Evolutionary conservation across 2,329 filamentous ascomycete species (phyloP).

Genomic region (Harringtonia lauricola): DNA sequence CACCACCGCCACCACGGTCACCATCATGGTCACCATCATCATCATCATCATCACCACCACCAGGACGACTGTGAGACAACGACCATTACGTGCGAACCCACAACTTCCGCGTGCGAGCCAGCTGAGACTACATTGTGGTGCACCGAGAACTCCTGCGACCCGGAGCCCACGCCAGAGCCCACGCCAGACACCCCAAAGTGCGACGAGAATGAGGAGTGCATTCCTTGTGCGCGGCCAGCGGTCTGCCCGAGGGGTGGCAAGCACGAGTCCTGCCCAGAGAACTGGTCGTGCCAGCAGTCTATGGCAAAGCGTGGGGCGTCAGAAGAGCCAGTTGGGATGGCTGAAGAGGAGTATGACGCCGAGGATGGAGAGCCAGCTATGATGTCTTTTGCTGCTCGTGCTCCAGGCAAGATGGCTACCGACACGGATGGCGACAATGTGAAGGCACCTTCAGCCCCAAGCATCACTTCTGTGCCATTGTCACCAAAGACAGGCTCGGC

Average conservation of each 20-base stretch:
- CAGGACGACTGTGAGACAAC: neutral
- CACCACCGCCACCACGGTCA: neutral
- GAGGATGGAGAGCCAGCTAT: neutral
- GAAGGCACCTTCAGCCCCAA: too few relatives aligned
- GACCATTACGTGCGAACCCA: neutral
- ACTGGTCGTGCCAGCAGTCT: too few relatives aligned
- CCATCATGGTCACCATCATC: neutral
- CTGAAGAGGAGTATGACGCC: neutral
- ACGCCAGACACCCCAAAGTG: conserved; percentile 5
- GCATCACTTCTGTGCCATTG: too few relatives aligned
- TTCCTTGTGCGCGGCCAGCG: conserved; percentile 3
- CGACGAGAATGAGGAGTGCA: conserved; percentile 18
- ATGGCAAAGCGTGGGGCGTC: conserved; percentile 1
- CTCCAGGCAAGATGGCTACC: neutral
- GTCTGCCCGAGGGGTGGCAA: conserved; percentile 6
- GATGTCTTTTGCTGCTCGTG: neutral
- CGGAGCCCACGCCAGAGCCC: neutral
- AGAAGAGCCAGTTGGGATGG: conserved; percentile 6
- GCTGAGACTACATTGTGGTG: too few relatives aligned
- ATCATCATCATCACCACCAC: conserved; percentile 1
- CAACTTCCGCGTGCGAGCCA: neutral
- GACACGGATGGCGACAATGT: too few relatives aligned
- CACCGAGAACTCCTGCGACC: neutral
- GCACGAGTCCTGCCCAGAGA: too few relatives aligned
- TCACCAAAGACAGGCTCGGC: neutral